A percentile compares a stretch with the other conserved stretches of the same genome.
phyloP scores from a whole-genome alignment of 805 yeast genomes.

The Suhomyces prunicola region DNA sequence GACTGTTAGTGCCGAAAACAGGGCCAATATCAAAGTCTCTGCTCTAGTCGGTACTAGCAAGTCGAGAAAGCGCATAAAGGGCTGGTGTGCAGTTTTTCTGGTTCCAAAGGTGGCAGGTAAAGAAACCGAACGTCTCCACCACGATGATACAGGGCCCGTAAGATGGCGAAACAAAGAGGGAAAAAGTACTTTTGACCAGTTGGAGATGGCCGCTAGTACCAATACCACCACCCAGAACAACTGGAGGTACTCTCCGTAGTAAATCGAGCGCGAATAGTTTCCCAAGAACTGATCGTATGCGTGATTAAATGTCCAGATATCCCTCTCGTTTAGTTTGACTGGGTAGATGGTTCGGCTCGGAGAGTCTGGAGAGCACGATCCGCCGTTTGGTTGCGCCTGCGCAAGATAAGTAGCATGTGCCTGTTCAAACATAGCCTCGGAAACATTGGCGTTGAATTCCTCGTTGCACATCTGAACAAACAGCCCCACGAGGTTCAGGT shows the following conservation, averaged over 20 bases:
- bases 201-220: slow-evolving; percentile 20
- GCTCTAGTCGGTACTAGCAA: slow-evolving; percentile 22
- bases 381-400: slow-evolving; percentile 1
- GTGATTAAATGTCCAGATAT: slow-evolving; percentile 16
- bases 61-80: slow-evolving; percentile 20
- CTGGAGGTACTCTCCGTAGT: slow-evolving; percentile 24
- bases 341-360: slow-evolving; percentile 14
- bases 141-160: slow-evolving; percentile 19
- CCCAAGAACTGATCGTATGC: slow-evolving; percentile 39
- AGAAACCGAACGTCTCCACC: slow-evolving; percentile 20
- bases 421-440: slow-evolving; percentile 18
- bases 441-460: slow-evolving; percentile 17
- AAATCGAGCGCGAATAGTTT: slow-evolving; percentile 41
- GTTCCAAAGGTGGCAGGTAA: slow-evolving; percentile 38
- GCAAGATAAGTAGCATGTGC: slow-evolving; percentile 14
- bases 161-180: slow-evolving; percentile 33
- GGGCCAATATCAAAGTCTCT: slow-evolving; percentile 9
- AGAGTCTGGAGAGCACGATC: background rate
- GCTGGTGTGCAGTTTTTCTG: slow-evolving; percentile 25
- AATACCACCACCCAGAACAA: slow-evolving; percentile 32
- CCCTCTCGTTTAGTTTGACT: slow-evolving; percentile 22
- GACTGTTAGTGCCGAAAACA: slow-evolving; percentile 4
- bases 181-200: slow-evolving; percentile 32
- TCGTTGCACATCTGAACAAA: slow-evolving; percentile 25
- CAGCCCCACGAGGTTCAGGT: slow-evolving; percentile 20